Base-by-base conservation (phyloP, 306 rosid species). In the Inga oerstediana region DNA sequence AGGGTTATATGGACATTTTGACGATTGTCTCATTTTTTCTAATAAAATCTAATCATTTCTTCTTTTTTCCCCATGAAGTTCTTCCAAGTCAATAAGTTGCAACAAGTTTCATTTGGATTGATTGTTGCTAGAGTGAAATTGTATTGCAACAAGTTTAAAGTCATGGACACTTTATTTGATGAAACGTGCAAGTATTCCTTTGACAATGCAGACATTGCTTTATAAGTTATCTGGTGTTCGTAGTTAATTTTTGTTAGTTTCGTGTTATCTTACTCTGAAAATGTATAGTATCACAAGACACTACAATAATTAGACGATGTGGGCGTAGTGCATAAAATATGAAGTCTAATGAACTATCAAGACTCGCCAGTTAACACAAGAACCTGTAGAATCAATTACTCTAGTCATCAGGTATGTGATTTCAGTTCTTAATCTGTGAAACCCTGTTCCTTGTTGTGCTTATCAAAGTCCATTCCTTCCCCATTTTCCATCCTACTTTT, bases 21-120 rank as follows among this genome's bases (percentile, higher is more conserved):
- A 71, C 71, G 68, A 24, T 39, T n/a, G 62, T 34, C 82, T 52
- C 82, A 62, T 35, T 52, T 17, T 74, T 66, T 65, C 12, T 34
- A 88, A 88, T 88, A 88, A 85, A 45, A 80, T 65, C 66, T 6
- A 8, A 30, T 37, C 61, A 2, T 11, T 46, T 11, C 0, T 10
- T 44, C 8, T 51, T 45, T 17, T 52, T 34, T 32, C 14, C n/a
- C 9, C 19, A 22, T 24, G n/a, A 45, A 17, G 24, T 75, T 75
- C 30, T 35, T 51, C 30, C 78, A 32, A 19, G 66, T 75, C 11
- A 32, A 62, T 22, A 30, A 51, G 66, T 49, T 16, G 78, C 45
- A 32, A 17, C 61, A 2, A 19, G 61, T 54, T 54, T 6, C 20
- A 72, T 45, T 16, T 72, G 41, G 41, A 22, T 24, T 34, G 59